Conservation (phyloP, 1,284 basidiomycete genomes). For the Melanopsichium pennsylvanicum region DNA sequence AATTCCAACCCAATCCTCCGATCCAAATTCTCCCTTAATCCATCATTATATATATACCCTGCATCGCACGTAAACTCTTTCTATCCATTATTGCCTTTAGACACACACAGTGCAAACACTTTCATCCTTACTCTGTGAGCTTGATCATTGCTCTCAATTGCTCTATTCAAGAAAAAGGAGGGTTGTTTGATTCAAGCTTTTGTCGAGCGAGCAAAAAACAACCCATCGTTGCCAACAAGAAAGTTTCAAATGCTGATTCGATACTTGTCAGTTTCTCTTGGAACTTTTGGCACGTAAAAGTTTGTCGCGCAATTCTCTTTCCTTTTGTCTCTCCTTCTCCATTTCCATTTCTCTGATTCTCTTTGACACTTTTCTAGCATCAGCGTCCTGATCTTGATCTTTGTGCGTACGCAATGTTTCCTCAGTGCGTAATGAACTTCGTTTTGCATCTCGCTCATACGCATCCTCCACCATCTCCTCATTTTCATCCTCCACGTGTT, state of each 20-base stretch:
- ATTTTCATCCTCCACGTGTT: background rate
- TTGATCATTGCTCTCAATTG: too few species aligned
- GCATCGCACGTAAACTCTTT: conserved; percentile 7
- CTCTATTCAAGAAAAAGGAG: too few species aligned
- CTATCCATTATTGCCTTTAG: background rate
- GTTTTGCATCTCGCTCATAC: conserved; percentile 5
- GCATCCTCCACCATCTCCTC: conserved; percentile 9
- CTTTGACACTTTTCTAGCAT: conserved; percentile 1
- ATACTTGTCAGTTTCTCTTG: background rate
- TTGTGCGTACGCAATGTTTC: background rate
- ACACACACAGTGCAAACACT: too few species aligned
- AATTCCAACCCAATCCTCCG: conserved; percentile 6
- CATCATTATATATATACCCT: conserved; percentile 29
- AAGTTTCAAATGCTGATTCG: too few species aligned
- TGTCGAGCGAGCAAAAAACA: too few species aligned
- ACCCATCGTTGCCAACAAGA: too few species aligned
- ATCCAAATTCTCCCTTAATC: conserved; percentile 24
- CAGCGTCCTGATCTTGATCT: background rate
- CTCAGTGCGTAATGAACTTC: background rate
- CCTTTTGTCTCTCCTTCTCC: background rate
- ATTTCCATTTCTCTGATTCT: background rate
- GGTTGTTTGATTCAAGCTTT: too few species aligned
- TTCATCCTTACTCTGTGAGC: too few species aligned
- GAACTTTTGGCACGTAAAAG: conserved; percentile 19
- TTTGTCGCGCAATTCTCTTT: conserved; percentile 25